phyloP scores from a whole-genome alignment of 352 stramenopile genomes.

The Phytophthora foliorum region DNA sequence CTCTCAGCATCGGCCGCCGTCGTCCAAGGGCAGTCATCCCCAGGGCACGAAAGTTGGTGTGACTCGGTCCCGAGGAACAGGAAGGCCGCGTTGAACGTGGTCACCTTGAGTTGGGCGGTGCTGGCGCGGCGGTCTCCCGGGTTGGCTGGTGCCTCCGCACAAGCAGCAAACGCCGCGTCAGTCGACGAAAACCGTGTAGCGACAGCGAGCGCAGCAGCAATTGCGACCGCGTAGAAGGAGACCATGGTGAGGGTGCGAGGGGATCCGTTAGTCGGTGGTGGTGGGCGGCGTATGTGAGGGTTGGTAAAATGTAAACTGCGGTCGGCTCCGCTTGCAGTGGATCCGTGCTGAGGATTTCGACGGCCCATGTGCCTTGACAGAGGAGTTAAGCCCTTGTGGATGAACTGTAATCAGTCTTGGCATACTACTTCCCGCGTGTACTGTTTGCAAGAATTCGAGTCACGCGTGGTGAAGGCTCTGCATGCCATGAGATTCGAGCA shows the following conservation, averaged over 20 bases:
- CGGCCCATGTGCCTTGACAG: not conserved
- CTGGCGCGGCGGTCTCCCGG: slow-evolving; percentile 52
- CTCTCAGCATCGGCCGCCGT: slow-evolving; percentile 45
- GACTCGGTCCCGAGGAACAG: slow-evolving; percentile 60
- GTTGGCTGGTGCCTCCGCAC: slow-evolving; percentile 49
- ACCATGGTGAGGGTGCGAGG: slow-evolving; percentile 41
- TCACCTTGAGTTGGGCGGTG: slow-evolving; percentile 68
- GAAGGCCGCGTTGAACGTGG: slow-evolving; percentile 75
- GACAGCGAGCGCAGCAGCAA: slow-evolving; percentile 24
- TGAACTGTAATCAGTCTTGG: slow-evolving; percentile 14
- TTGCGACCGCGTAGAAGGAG: slow-evolving; percentile 33
- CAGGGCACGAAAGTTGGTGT: slow-evolving; percentile 52
- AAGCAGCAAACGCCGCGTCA: slow-evolving; percentile 52
- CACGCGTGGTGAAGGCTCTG: not conserved
- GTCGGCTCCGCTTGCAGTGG: slow-evolving; percentile 3
- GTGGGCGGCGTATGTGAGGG: slow-evolving; percentile 10
- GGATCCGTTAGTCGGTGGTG: slow-evolving; percentile 1
- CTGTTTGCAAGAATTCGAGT: slow-evolving; percentile 28
- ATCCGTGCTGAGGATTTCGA: slow-evolving; percentile 7
- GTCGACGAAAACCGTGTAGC: slow-evolving; percentile 25
- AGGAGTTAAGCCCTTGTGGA: slow-evolving; percentile 1
- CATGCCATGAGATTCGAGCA: slow-evolving; percentile 33
- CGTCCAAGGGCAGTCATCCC: slow-evolving; percentile 63
- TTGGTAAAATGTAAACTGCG: slow-evolving; percentile 43
- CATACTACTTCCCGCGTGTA: slow-evolving; percentile 31